Base-by-base conservation (phyloP, 371 early-diverging fungal species). In the Cokeromyces recurvatus region DNA sequence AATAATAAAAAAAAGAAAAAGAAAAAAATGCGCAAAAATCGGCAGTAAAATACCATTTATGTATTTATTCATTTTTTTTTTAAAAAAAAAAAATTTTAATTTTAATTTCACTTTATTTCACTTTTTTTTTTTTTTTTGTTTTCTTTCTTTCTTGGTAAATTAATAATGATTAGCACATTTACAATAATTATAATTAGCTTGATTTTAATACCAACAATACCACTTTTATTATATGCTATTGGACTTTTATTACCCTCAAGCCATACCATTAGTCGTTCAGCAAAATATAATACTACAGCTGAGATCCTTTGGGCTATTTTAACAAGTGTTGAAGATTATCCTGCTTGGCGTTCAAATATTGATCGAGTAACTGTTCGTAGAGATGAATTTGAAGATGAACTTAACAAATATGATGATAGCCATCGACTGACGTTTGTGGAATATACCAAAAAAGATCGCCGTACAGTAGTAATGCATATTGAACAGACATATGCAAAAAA, bases 341-440 rank as follows among this genome's bases (percentile, higher is more conserved):
- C 70, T 27, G 36, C 44, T 1, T 74, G 74, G 74, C 68, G 66
- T 25, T 43, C 56, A 6, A 58, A 65, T 23, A 48, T 74, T 29
- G 52, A 51, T 16, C 31, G 48, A 19, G 48, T 68, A 2, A 52
- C 44, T 21, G 45, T 68, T 4, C 29, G 51, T 19, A 10, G 27
- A 4, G 51, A 51, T 11, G 59, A 54, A 16, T 43, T 31, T 10
- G 68, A 62, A 23, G 40, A 24, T 23, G 48, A 51, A 5, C 23
- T 59, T 8, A 57, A 59, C 21, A 53, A 59, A 29, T 53, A 59
- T 17, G 54, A 54, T 7, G 47, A 63, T 27, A 52, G 48, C 1
- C 37, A 41, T 14, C 38, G 56, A 3, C 20, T 58, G 4, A 39
- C 51, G 1, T 74, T 67, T 48, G 49, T 63, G 17, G 70, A 74